phyloP scores from a whole-genome alignment of 2,329 filamentous ascomycete species.

The Ceratocystis huliohia region DNA sequence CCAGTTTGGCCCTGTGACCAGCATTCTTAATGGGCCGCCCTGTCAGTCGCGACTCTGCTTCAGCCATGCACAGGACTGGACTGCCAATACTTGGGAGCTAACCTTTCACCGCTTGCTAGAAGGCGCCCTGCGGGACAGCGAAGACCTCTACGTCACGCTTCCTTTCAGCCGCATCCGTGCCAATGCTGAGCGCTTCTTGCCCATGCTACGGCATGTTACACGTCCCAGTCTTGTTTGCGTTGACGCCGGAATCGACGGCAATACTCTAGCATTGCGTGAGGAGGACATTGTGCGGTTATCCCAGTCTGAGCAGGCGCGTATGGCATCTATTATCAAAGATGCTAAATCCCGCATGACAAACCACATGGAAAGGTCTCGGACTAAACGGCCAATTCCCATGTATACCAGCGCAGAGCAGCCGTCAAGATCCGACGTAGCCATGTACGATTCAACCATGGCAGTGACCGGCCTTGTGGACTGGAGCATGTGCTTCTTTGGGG shows the following conservation, averaged over 20 bases:
- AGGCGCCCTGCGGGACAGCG: slow-evolving; percentile 43
- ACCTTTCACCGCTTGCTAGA: slow-evolving; percentile 48
- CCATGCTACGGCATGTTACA: slow-evolving; percentile 40
- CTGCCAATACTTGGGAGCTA: slow-evolving; percentile 37
- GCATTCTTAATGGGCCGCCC: slow-evolving; percentile 21
- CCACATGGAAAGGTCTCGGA: not conserved
- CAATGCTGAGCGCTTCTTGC: slow-evolving; percentile 38
- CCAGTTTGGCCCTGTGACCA: slow-evolving; percentile 34
- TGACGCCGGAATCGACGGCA: slow-evolving; percentile 39
- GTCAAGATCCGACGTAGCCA: not conserved
- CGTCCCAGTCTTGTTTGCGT: slow-evolving; percentile 42
- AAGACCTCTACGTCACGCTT: slow-evolving; percentile 47
- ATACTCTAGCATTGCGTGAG: slow-evolving; percentile 34
- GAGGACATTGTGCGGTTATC: slow-evolving; percentile 4
- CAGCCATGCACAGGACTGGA: slow-evolving; percentile 16
- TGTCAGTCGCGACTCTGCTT: slow-evolving; percentile 15
- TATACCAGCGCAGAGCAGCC: not conserved
- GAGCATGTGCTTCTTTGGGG: slow-evolving; percentile 47
- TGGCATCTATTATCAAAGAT: not conserved
- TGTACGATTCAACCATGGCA: slow-evolving; percentile 24
- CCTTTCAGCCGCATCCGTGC: slow-evolving; percentile 42
- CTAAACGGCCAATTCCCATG: not conserved
- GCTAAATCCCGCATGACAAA: not conserved
- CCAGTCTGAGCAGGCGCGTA: not conserved
- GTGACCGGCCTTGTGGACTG: slow-evolving; percentile 45